phyloP scores from a whole-genome alignment of 371 early-diverging fungal genomes.

The Coemansia sp. region DNA sequence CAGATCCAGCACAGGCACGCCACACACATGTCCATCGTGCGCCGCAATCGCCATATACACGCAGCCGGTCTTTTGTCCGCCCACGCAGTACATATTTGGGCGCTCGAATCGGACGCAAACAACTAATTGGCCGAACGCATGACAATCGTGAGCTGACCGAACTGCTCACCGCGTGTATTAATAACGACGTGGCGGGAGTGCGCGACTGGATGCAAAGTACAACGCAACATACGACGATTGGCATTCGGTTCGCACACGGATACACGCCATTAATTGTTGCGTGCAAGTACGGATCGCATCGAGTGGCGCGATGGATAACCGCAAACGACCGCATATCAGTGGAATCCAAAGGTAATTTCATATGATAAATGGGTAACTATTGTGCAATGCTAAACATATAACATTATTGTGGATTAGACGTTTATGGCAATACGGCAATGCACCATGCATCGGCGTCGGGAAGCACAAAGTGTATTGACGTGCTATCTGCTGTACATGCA shows the following conservation, averaged over 20 bases:
- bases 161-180: constrained; percentile 11
- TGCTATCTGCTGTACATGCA: constrained; percentile 2
- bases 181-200: constrained; percentile 16
- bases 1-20: constrained; percentile 3
- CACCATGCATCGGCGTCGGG: constrained; percentile 32
- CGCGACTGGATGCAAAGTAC: neutral
- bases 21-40: neutral
- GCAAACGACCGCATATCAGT: constrained; percentile 13
- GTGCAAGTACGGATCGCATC: constrained; percentile 21
- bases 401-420: constrained; percentile 10
- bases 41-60: neutral
- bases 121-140: neutral
- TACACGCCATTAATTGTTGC: constrained; percentile 33
- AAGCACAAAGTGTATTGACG: constrained; percentile 8
- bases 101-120: neutral
- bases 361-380: neutral
- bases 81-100: neutral
- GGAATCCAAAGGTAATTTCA: constrained; percentile 25
- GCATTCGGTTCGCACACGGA: constrained; percentile 8
- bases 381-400: neutral
- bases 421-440: constrained; percentile 32
- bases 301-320: constrained; percentile 26
- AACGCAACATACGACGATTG: neutral
- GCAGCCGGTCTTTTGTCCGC: neutral
- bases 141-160: neutral